phyloP scores from a whole-genome alignment of 257 asterid species.

The Nicotiana tabacum region DNA sequence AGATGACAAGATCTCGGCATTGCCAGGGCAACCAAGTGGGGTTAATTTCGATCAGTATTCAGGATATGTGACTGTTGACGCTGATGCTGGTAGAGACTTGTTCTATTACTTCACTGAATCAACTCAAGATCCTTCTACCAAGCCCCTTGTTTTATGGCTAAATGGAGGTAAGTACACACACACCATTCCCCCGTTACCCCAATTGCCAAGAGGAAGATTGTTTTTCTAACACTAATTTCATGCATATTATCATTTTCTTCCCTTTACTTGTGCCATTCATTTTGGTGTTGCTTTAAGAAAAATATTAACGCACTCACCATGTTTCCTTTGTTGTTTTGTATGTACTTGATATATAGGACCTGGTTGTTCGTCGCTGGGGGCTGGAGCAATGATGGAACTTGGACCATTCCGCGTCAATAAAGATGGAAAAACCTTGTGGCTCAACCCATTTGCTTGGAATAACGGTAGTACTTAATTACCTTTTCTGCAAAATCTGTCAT shows the following conservation, averaged over 20 bases:
- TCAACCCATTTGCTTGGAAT: slow-evolving; percentile 11
- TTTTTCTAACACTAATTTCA: background rate
- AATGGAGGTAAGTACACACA: slow-evolving; percentile 29
- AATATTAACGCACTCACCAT: background rate
- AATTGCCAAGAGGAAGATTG: background rate
- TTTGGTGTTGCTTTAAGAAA: background rate
- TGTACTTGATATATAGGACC: background rate
- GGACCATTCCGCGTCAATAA: slow-evolving; percentile 18
- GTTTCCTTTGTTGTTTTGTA: background rate
- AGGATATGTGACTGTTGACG: slow-evolving; percentile 30
- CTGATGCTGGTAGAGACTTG: slow-evolving; percentile 22
- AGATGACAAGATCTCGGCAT: slow-evolving; percentile 25
- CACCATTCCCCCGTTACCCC: background rate
- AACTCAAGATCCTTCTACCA: slow-evolving; percentile 16
- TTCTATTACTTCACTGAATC: slow-evolving; percentile 33
- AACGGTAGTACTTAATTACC: background rate
- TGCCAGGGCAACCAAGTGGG: slow-evolving; percentile 32
- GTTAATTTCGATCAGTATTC: slow-evolving; percentile 30
- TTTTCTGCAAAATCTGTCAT: background rate
- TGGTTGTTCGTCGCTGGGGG: slow-evolving; percentile 14
- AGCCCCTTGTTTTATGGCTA: slow-evolving; percentile 41
- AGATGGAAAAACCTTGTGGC: slow-evolving; percentile 9
- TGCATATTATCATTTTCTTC: background rate
- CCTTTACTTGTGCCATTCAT: background rate
- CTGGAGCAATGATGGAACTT: slow-evolving; percentile 15